Percentiles rank a stretch among this genome's conserved stretches.
Evolutionary conservation across 169 alveolate species (phyloP).

Genomic region (Babesia caballi): DNA sequence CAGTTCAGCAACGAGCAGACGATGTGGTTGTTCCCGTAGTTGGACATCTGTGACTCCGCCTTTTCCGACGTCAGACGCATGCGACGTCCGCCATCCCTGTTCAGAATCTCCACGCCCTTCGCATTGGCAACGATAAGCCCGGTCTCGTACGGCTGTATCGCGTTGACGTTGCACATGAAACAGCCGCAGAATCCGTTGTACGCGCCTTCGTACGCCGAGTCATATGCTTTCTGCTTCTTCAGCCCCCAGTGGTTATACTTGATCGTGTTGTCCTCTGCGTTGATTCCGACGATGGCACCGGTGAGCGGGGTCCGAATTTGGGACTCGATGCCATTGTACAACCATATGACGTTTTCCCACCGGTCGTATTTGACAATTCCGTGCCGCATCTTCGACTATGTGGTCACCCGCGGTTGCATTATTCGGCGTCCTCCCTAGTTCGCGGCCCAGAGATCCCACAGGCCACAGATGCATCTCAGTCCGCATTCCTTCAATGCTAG

Average conservation of each 20-base stretch:
- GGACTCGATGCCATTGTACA: conserved; percentile 41
- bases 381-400: conserved; percentile 49
- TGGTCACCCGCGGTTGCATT: no score
- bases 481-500: no score
- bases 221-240: not conserved
- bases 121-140: conserved; percentile 28
- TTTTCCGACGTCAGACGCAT: conserved; percentile 9
- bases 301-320: conserved; percentile 39
- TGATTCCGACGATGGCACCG: conserved; percentile 49
- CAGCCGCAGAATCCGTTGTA: conserved; percentile 52
- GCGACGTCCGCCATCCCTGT: conserved; percentile 45
- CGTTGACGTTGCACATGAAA: conserved; percentile 4
- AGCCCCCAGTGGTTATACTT: conserved; percentile 35
- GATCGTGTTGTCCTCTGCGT: conserved; percentile 29
- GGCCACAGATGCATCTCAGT: no score
- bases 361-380: conserved; percentile 58
- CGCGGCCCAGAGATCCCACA: no score
- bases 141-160: conserved; percentile 36
- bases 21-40: conserved; percentile 36
- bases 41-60: conserved; percentile 34
- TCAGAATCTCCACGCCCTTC: conserved; percentile 23
- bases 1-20: conserved; percentile 36
- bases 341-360: conserved; percentile 62
- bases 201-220: not conserved
- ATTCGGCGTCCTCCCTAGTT: no score